Base-by-base conservation (phyloP, 2,329 filamentous ascomycete genomes). In the Trichoderma lentiforme region DNA sequence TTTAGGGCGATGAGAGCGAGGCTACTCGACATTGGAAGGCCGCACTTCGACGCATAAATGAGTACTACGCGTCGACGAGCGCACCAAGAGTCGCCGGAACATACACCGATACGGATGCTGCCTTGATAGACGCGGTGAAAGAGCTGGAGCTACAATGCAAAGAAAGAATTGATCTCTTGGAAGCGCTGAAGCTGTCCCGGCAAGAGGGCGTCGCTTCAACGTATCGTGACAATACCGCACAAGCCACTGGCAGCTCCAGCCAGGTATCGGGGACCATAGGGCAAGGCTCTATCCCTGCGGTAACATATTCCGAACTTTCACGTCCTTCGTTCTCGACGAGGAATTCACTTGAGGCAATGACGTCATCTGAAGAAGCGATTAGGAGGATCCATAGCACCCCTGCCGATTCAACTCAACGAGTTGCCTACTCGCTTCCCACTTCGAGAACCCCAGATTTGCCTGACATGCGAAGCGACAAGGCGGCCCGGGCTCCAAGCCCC, bases 141-240 rank as follows among this genome's bases (percentile, higher is more conserved):
- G 88, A 94, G 77, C 88, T 98, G 78, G 94, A 98, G 79, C 80
- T 95, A 74, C 95, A 98, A 82, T 98, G 95, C 82, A 95, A 96
- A 81, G 95, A 98, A 82, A 89, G 95, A 63, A 93, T 98, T 65
- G 94, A 97, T 79, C 85, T 98, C 39, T 86, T 98, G 7, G 92
- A 96, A 79, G 92, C 95, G 7, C 84, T 98, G 71, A 89, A 91
- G 73, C 85, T 92, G 74, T 91, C 89, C n/a, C 84, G 89, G 71
- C 80, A 85, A 73, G 86, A 79, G 74, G 73, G 60, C 18, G n/a
- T 57, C 21, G 53, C 32, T 12, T 30, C 71, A n/a, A 32, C 70
- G 11, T 47, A 71, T 36, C 56, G 72, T 8, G 75, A 34, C 32
- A 60, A 30, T 36, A 57, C 76, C 24, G 72, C 73, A 28, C 76